phyloP scores from a whole-genome alignment of 768 basidiomycete species.

The Hydnomerulius pinastri region DNA sequence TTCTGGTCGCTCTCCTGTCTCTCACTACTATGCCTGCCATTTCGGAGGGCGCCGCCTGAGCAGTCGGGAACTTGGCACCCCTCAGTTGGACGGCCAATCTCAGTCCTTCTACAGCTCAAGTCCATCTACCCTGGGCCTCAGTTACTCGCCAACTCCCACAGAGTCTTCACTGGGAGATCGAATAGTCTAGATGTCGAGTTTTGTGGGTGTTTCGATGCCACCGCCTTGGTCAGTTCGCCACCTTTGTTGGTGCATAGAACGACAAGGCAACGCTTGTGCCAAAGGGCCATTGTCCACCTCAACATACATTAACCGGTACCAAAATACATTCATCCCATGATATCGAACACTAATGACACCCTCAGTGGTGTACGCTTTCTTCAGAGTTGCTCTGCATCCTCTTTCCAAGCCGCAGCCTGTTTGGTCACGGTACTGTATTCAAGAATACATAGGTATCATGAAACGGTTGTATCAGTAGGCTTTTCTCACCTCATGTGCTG shows the following conservation, averaged over 20 bases:
- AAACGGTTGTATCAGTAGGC: too few relatives aligned
- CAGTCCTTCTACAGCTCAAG: slow-evolving; percentile 35
- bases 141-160: slow-evolving; percentile 60
- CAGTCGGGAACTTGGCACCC: neutral
- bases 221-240: slow-evolving; percentile 39
- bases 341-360: too few relatives aligned
- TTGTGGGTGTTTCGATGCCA: slow-evolving; percentile 45
- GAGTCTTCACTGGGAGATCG: slow-evolving; percentile 57
- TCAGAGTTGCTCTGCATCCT: too few relatives aligned
- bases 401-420: too few relatives aligned
- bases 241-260: slow-evolving; percentile 37
- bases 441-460: too few relatives aligned
- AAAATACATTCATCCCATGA: too few relatives aligned
- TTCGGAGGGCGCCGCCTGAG: neutral
- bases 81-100: neutral
- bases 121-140: slow-evolving; percentile 57
- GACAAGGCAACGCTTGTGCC: slow-evolving; percentile 28
- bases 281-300: too few relatives aligned
- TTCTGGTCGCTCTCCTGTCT: neutral
- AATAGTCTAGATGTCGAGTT: slow-evolving; percentile 56
- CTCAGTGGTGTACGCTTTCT: too few relatives aligned
- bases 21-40: neutral
- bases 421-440: too few relatives aligned
- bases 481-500: too few relatives aligned
- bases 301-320: too few relatives aligned